Percentiles rank a stretch among this genome's conserved stretches.
phyloP scores from a whole-genome alignment of 768 basidiomycete species.

The Lentinula guzmanii region DNA sequence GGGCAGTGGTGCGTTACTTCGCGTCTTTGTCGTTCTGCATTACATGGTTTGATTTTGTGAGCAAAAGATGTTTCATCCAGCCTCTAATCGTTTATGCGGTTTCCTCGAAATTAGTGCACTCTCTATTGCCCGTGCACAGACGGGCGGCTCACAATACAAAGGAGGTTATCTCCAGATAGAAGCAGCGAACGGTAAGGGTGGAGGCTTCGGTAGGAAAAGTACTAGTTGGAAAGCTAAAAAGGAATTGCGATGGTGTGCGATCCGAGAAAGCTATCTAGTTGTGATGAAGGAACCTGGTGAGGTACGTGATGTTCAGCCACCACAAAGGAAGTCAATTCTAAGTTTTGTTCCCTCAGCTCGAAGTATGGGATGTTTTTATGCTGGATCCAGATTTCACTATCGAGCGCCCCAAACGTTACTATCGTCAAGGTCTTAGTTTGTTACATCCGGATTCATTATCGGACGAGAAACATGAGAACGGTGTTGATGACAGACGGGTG shows the following conservation, averaged over 20 bases:
- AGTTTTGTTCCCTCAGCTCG: conserved; percentile 38
- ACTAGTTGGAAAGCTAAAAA: conserved; percentile 52
- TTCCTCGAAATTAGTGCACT: conserved; percentile 93
- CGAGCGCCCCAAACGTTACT: conserved; percentile 84
- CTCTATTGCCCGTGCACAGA: conserved; percentile 70
- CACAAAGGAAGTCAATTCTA: neutral
- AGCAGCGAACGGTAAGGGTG: conserved; percentile 41
- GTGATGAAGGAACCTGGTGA: conserved; percentile 83
- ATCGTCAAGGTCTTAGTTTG: conserved; percentile 77
- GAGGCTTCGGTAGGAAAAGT: conserved; percentile 62
- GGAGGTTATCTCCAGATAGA: conserved; percentile 75
- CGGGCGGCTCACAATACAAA: conserved; percentile 87
- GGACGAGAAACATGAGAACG: conserved; percentile 15
- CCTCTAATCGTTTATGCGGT: conserved; percentile 80
- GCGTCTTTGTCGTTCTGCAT: neutral
- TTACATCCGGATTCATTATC: conserved; percentile 32
- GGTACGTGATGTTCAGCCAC: conserved; percentile 28
- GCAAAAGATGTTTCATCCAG: conserved; percentile 88
- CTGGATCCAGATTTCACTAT: conserved; percentile 86
- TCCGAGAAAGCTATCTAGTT: conserved; percentile 89
- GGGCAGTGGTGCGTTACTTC: conserved; percentile 66
- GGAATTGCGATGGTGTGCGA: conserved; percentile 81
- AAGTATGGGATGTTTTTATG: conserved; percentile 91
- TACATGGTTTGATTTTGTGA: neutral
- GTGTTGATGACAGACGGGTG: neutral